These are phyloP conservation scores for Nakazawaea wickerhamii DNA, from an alignment of 805 yeast genomes.

Conservation along the genomic window DNA sequence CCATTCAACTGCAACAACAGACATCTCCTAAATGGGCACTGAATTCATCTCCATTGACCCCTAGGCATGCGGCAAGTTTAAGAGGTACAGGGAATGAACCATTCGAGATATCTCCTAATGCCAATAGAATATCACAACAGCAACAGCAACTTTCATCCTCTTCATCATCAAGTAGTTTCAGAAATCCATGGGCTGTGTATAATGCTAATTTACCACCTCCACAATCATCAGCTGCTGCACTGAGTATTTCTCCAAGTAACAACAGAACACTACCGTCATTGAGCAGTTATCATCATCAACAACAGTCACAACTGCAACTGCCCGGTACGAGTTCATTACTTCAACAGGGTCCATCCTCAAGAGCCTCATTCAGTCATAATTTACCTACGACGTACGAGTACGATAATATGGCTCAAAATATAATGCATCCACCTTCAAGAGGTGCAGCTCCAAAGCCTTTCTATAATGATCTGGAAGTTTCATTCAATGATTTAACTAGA, in stretches of 20 bases:
- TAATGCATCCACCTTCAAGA: constrained; percentile 26
- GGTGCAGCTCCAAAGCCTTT: constrained; percentile 15
- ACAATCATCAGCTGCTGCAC: neutral
- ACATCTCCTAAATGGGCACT: constrained; percentile 2
- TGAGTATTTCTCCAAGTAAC: constrained; percentile 12
- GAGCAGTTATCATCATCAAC: constrained; percentile 4
- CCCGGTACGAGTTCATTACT: neutral
- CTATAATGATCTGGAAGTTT: constrained; percentile 5
- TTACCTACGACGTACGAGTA: constrained; percentile 25
- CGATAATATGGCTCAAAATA: constrained; percentile 13
- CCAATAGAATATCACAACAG: constrained; percentile 1
- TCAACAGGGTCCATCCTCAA: constrained; percentile 7
- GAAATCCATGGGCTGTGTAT: constrained; percentile 11
- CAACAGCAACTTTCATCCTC: constrained; percentile 3
- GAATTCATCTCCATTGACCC: constrained; percentile 6
- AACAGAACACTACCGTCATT: constrained; percentile 5
- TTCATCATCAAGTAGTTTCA: constrained; percentile 5
- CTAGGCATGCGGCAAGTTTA: neutral
- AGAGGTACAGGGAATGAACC: constrained; percentile 2
- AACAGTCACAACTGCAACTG: constrained; percentile 2
- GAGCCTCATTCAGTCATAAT: constrained; percentile 17
- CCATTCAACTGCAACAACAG: constrained; percentile 3
- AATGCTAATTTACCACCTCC: constrained; percentile 1
- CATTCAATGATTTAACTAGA: constrained; percentile 6
- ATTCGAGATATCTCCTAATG: constrained; percentile 5